A percentile compares a stretch with the other conserved stretches of the same genome.
Conservation (phyloP, 1,284 basidiomycete genomes). For the Ganoderma sp. region DNA sequence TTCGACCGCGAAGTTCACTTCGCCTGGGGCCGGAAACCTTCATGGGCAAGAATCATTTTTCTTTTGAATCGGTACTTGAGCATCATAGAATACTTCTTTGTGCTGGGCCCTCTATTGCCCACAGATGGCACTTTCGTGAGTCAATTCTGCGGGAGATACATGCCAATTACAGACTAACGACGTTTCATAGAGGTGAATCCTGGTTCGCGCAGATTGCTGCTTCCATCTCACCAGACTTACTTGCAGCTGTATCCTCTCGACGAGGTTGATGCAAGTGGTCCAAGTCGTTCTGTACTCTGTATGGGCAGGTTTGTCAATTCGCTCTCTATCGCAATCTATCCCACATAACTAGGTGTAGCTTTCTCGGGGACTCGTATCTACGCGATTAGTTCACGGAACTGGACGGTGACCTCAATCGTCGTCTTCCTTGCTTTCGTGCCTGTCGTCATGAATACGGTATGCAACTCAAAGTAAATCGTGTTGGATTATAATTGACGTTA, state of each 20-base stretch:
- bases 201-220: neutral
- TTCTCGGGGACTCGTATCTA: slow-evolving; percentile 28
- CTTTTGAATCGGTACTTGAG: slow-evolving; percentile 27
- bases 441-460: slow-evolving; percentile 22
- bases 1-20: slow-evolving; percentile 29
- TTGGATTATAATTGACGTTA: no score
- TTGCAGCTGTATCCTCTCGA: slow-evolving; percentile 15
- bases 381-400: slow-evolving; percentile 24
- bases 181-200: slow-evolving; percentile 19
- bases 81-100: slow-evolving; percentile 19
- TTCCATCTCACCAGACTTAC: neutral
- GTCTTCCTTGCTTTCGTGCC: slow-evolving; percentile 25
- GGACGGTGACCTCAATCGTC: slow-evolving; percentile 18
- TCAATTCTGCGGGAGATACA: no score
- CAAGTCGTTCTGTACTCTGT: slow-evolving; percentile 21
- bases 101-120: slow-evolving; percentile 25
- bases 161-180: no score
- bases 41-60: slow-evolving; percentile 24
- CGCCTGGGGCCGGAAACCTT: slow-evolving; percentile 24
- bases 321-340: neutral
- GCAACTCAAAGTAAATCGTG: neutral
- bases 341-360: neutral
- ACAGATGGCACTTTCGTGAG: slow-evolving; percentile 13
- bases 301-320: slow-evolving; percentile 25
- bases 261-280: slow-evolving; percentile 11